Evolutionary conservation across 352 stramenopile genomes (phyloP).

Genomic region (Globisporangium alternatum): DNA sequence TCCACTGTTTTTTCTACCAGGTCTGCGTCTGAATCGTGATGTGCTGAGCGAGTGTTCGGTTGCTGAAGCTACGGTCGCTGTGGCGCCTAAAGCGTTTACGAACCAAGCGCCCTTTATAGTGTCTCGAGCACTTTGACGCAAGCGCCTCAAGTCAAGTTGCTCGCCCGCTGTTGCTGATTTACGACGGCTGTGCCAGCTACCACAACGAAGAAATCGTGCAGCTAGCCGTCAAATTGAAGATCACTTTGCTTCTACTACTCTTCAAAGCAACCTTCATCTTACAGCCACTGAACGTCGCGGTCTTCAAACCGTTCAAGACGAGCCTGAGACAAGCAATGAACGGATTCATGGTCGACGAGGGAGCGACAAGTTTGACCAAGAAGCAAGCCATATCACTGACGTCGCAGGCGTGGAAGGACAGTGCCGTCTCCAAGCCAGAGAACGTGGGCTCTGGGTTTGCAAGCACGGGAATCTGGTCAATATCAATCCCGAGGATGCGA

Average conservation of each 20-base stretch:
- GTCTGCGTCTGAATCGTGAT: slow-evolving; percentile 7
- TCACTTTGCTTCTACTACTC: neutral
- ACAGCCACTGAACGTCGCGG: neutral
- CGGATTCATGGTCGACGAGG: neutral
- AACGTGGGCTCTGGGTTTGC: slow-evolving; percentile 1
- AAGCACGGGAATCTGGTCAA: neutral
- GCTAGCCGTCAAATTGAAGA: neutral
- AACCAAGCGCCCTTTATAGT: neutral
- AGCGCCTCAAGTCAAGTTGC: neutral
- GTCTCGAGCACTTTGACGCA: neutral
- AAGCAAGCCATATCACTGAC: slow-evolving; percentile 2
- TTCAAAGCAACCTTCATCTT: neutral
- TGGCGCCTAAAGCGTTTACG: neutral
- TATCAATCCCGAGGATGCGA: neutral
- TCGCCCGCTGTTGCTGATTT: neutral
- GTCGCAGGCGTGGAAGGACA: neutral
- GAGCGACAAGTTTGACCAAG: neutral
- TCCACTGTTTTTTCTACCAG: neutral
- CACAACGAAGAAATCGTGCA: neutral
- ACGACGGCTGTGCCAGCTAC: neutral
- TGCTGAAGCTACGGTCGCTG: neutral
- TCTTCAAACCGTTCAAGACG: neutral
- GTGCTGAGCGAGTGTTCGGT: slow-evolving; percentile 3
- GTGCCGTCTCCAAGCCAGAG: neutral
- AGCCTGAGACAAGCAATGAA: neutral